Evolutionary conservation across 129 eudicot species (phyloP).

Genomic region (Heracleum sosnowskyi): DNA sequence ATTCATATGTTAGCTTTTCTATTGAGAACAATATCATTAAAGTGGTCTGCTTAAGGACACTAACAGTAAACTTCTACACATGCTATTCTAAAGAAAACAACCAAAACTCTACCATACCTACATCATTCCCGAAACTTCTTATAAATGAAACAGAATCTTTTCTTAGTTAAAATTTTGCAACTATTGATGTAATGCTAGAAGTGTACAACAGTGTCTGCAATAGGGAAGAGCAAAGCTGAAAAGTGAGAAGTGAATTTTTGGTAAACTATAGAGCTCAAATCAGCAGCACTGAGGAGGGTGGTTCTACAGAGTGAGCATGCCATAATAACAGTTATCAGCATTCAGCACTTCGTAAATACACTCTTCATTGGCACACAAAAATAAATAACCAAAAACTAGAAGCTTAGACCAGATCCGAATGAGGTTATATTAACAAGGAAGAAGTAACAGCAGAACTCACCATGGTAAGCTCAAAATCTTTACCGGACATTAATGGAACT

Average conservation of each 20-base stretch:
- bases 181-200: background rate
- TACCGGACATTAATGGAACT: constrained; percentile 57
- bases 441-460: constrained; percentile 28
- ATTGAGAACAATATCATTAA: background rate
- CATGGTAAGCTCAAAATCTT: constrained; percentile 54
- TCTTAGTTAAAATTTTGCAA: background rate
- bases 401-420: background rate
- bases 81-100: background rate
- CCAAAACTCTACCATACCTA: background rate
- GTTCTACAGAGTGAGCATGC: background rate
- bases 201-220: background rate
- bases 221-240: too few relatives aligned
- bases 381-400: background rate
- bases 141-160: background rate
- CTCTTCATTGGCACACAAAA: background rate
- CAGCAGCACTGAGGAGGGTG: background rate
- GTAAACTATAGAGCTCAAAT: background rate
- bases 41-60: background rate
- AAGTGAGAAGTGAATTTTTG: background rate
- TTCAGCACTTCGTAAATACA: background rate
- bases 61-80: background rate
- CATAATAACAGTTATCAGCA: background rate
- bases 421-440: background rate
- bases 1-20: background rate
- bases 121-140: background rate